A percentile compares a stretch with the other conserved stretches of the same genome.
Evolutionary conservation across 2,329 filamentous ascomycete species (phyloP).

Genomic region (Gaeumannomyces sp.): DNA sequence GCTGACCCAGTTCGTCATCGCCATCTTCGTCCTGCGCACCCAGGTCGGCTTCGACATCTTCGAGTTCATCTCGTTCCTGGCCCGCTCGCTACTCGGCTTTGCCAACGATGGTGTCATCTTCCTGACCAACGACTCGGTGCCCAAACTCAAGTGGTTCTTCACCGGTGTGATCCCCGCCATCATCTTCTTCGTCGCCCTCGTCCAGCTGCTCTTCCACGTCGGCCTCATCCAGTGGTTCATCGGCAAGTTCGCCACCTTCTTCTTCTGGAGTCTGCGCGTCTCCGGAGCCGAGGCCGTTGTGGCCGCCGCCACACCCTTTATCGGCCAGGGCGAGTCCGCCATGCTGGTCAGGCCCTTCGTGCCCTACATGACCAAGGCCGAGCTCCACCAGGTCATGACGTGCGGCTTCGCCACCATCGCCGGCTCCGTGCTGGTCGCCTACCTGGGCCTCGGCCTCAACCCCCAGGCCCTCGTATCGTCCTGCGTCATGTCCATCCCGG

Average conservation of each 20-base stretch:
- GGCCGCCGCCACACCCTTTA: slow-evolving; percentile 86
- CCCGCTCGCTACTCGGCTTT: slow-evolving; percentile 68
- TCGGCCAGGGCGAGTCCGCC: slow-evolving; percentile 88
- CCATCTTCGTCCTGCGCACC: slow-evolving; percentile 80
- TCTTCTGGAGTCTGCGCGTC: slow-evolving; percentile 84
- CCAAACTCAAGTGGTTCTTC: slow-evolving; percentile 59
- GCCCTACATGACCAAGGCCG: slow-evolving; percentile 75
- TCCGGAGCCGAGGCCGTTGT: slow-evolving; percentile 92
- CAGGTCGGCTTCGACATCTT: slow-evolving; percentile 81
- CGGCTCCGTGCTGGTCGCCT: slow-evolving; percentile 78
- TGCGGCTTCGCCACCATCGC: slow-evolving; percentile 91
- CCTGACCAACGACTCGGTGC: slow-evolving; percentile 44
- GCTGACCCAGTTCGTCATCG: slow-evolving; percentile 81
- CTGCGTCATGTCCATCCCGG: slow-evolving; percentile 93
- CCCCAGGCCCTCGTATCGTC: slow-evolving; percentile 80
- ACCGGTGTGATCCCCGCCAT: slow-evolving; percentile 79
- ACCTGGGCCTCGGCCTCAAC: slow-evolving; percentile 78
- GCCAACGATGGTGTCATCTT: slow-evolving; percentile 68
- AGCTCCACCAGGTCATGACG: slow-evolving; percentile 88
- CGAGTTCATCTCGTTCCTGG: slow-evolving; percentile 74
- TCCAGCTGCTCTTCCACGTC: slow-evolving; percentile 77
- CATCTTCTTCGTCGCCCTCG: slow-evolving; percentile 93
- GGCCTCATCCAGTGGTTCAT: slow-evolving; percentile 86
- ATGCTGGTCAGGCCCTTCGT: slow-evolving; percentile 90
- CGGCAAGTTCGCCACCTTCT: slow-evolving; percentile 78